phyloP scores from a whole-genome alignment of 768 basidiomycete species.

The Macrolepiota dolichaula region DNA sequence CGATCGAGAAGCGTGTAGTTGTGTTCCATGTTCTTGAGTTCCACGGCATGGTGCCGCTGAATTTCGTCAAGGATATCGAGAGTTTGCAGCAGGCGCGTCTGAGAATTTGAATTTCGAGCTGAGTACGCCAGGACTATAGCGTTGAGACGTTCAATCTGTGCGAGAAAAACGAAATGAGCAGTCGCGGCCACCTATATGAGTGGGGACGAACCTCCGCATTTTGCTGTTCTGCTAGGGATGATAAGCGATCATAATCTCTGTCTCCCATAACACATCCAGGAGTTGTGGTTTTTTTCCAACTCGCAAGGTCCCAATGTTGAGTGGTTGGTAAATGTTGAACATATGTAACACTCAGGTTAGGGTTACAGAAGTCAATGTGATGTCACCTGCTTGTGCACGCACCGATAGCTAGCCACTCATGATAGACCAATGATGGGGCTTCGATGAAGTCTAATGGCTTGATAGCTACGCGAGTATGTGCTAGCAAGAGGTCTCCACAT shows the following conservation, averaged over 20 bases:
- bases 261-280: background rate
- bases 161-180: background rate
- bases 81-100: constrained; percentile 44
- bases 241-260: background rate
- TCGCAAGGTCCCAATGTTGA: background rate
- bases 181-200: background rate
- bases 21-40: constrained; percentile 31
- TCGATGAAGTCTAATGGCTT: too few species aligned
- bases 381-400: background rate
- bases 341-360: background rate
- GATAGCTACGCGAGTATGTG: too few species aligned
- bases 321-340: background rate
- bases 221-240: background rate
- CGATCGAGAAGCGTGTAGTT: constrained; percentile 31
- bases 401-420: too few species aligned
- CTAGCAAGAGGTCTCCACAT: too few species aligned
- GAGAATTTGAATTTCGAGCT: constrained; percentile 38
- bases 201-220: background rate
- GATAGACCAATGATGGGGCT: too few species aligned
- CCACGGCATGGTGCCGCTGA: constrained; percentile 34
- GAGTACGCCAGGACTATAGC: constrained; percentile 17
- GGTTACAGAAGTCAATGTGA: background rate
- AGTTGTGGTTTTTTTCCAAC: background rate
- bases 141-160: constrained; percentile 12
- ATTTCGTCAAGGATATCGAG: constrained; percentile 47